A percentile compares a stretch with the other conserved stretches of the same genome.
Conservation (phyloP, 2,329 filamentous ascomycete species). For the Botrytis fragariae region DNA sequence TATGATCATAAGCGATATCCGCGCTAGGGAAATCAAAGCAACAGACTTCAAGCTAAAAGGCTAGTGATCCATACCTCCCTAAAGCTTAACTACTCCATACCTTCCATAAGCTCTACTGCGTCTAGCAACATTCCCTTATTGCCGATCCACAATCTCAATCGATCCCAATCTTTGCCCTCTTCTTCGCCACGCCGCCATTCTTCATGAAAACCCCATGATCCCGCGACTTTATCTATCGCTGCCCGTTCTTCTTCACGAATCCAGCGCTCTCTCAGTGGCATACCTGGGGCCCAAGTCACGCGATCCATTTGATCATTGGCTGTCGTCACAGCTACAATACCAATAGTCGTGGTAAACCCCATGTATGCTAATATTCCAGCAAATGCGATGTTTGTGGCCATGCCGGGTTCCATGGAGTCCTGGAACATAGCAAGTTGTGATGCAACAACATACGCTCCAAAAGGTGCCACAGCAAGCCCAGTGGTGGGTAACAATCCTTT, state of each 20-base stretch:
- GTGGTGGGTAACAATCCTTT: conserved; percentile 59
- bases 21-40: conserved; percentile 4
- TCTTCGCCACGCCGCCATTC: conserved; percentile 79
- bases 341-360: conserved; percentile 75
- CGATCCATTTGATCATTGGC: conserved; percentile 93
- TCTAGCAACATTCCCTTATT: conserved; percentile 88
- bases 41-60: conserved; percentile 3
- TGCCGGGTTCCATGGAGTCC: conserved; percentile 70
- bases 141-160: conserved; percentile 76
- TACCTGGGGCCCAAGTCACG: conserved; percentile 84
- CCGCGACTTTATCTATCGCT: conserved; percentile 80
- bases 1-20: background rate
- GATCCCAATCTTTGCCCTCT: conserved; percentile 86
- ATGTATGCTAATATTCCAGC: conserved; percentile 81
- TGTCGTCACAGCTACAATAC: conserved; percentile 79
- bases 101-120: conserved; percentile 84
- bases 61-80: background rate
- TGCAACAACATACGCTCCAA: conserved; percentile 69
- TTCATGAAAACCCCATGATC: conserved; percentile 90
- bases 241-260: conserved; percentile 85
- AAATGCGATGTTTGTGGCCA: conserved; percentile 76
- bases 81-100: conserved; percentile 57
- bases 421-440: conserved; percentile 65
- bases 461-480: conserved; percentile 56
- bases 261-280: conserved; percentile 79